These are phyloP conservation scores for Hypoxylon subgilvum DNA, from an alignment of 495 filamentous ascomycete genomes.

Conservation along the genomic window DNA sequence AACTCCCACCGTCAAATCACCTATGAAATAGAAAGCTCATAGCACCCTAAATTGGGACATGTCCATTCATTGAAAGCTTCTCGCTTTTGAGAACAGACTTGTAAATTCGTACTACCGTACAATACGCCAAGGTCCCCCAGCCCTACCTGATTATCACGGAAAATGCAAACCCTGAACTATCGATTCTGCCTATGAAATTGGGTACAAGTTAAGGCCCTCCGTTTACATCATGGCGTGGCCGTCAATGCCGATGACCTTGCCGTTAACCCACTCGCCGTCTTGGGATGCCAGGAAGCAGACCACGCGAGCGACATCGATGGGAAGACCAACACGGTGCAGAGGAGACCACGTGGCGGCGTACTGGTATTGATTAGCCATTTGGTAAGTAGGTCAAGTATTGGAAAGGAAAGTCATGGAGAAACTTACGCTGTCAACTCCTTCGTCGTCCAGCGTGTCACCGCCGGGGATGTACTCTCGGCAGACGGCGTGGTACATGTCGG, in stretches of 20 bases:
- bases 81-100: no score
- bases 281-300: slow-evolving; percentile 69
- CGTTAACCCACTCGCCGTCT: slow-evolving; percentile 72
- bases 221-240: slow-evolving; percentile 57
- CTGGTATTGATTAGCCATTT: slow-evolving; percentile 34
- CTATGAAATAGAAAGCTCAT: no score
- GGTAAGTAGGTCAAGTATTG: background rate
- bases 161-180: background rate
- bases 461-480: slow-evolving; percentile 68
- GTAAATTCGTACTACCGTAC: no score
- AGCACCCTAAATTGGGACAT: no score
- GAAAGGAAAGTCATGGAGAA: background rate
- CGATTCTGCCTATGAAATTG: background rate
- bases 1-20: no score
- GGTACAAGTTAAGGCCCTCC: background rate
- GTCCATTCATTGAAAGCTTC: no score
- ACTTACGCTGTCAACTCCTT: slow-evolving; percentile 43
- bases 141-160: background rate
- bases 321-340: slow-evolving; percentile 64
- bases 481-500: slow-evolving; percentile 72
- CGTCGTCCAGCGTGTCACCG: slow-evolving; percentile 55
- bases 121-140: background rate
- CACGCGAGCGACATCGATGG: slow-evolving; percentile 68
- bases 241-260: slow-evolving; percentile 59
- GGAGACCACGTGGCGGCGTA: slow-evolving; percentile 64